Base-by-base conservation (phyloP, 805 yeast species). In the Isabelozyma rhagii region DNA sequence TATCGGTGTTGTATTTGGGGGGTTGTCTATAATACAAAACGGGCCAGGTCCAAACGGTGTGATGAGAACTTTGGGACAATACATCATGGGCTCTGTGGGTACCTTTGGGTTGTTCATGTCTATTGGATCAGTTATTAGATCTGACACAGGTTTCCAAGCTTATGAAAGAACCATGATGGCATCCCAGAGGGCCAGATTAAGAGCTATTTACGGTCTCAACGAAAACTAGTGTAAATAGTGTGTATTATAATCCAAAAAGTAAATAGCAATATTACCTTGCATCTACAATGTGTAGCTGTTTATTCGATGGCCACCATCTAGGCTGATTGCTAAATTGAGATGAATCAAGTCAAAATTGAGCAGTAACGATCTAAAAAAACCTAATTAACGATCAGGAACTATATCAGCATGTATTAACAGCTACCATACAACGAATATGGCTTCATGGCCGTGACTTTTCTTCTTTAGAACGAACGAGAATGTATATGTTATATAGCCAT, bases 31-130 rank as follows among this genome's bases (percentile, higher is more conserved):
- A 58, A 68, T 90, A 56, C 92, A 91, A 49, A 85, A 87, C 57
- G 99, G 99, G 15, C 94, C 99, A n/a, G 97, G 97, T 11, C 99
- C 99, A 45, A 88, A 89, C 63, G 99, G 99, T 49, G 89, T 89
- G 50, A 88, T 94, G 85, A 85, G 97, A 74, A 93, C 97, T 1
- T 75, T 94, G 63, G 98, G 99, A 49, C 97, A 93, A 72, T 94
- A 92, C 71, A 92, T 94, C 71, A 85, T 87, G 61, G 97, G 97
- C 48, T 89, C 97, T 5, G 97, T 97, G 2, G 97, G 96, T 45
- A 93, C 97, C 9, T 93, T 94, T 70, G 97, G 97, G 40, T 79
- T 93, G 59, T 90, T 93, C 70, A 92, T 93, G 98, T 87, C 96
- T 42, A 87, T 93, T 57, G 98, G 99, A 39, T 89, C 97, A 9